Evolutionary conservation across 345 rosid genomes (phyloP).

Genomic region (Cardamine chenopodiifolia): DNA sequence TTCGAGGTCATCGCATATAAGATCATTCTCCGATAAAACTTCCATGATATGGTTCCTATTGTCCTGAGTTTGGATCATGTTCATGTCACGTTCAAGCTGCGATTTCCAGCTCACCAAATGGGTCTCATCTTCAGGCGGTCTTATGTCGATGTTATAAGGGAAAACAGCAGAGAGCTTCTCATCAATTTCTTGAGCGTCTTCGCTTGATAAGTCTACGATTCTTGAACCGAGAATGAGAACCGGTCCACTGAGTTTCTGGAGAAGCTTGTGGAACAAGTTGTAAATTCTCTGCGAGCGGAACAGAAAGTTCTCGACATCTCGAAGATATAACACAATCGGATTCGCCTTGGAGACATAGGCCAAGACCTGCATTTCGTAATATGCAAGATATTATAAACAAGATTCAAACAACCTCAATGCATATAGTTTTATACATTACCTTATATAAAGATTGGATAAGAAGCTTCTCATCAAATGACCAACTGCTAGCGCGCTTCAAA

Average conservation of each 20-base stretch:
- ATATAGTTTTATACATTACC: constrained; percentile 46
- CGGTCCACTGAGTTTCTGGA: constrained; percentile 72
- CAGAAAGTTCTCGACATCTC: constrained; percentile 73
- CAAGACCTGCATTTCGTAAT: constrained; percentile 59
- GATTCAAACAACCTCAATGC: not conserved
- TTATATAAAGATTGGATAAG: constrained; percentile 79
- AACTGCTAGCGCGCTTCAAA: constrained; percentile 60
- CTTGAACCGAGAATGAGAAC: constrained; percentile 86
- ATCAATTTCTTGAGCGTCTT: constrained; percentile 55
- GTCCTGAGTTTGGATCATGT: constrained; percentile 86
- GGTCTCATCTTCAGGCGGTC: constrained; percentile 83
- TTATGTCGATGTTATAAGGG: constrained; percentile 87
- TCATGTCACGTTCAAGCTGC: constrained; percentile 94
- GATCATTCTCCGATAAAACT: constrained; percentile 85
- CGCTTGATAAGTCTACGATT: constrained; percentile 53
- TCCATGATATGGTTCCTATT: constrained; percentile 87
- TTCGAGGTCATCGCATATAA: constrained; percentile 86
- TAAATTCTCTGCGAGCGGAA: constrained; percentile 70
- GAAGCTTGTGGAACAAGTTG: constrained; percentile 75
- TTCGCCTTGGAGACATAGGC: constrained; percentile 68
- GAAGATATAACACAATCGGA: constrained; percentile 77
- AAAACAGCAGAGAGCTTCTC: constrained; percentile 68
- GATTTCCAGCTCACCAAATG: constrained; percentile 89
- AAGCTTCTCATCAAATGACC: constrained; percentile 89
- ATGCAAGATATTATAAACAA: not conserved